Conservation (phyloP, 2,329 filamentous ascomycete genomes). For the Phyllosticta paracitricarpa region DNA sequence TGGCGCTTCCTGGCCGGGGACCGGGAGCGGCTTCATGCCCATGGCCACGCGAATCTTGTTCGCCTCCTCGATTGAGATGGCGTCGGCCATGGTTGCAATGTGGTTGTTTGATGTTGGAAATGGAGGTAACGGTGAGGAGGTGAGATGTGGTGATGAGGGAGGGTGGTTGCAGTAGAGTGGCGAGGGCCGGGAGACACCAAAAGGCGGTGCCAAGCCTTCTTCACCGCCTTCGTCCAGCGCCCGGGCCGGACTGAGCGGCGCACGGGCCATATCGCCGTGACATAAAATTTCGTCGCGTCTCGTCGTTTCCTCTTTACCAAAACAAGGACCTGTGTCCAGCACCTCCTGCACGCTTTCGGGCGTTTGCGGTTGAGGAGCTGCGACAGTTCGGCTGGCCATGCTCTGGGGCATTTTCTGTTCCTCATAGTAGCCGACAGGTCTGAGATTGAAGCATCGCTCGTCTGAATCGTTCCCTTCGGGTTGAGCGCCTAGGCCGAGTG, state of each 20-base stretch:
- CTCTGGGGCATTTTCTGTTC: constrained; percentile 79
- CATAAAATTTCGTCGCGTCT: constrained; percentile 27
- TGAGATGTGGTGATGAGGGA: neutral
- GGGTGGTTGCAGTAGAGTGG: neutral
- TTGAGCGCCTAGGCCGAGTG: constrained; percentile 55
- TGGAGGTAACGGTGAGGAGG: constrained; percentile 3
- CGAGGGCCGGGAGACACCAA: neutral
- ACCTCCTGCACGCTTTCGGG: constrained; percentile 50
- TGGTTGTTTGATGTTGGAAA: neutral
- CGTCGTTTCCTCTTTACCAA: constrained; percentile 33
- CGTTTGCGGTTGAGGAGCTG: constrained; percentile 59
- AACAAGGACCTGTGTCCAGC: constrained; percentile 75
- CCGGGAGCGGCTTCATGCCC: constrained; percentile 81
- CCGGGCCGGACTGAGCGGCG: no score
- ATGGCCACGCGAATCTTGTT: constrained; percentile 85
- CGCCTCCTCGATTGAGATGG: constrained; percentile 65
- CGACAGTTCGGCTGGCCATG: constrained; percentile 67
- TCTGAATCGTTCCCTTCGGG: constrained; percentile 50
- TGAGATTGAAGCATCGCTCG: constrained; percentile 53
- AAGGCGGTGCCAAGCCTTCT: constrained; percentile 1
- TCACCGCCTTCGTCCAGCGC: constrained; percentile 6
- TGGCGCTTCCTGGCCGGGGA: constrained; percentile 53
- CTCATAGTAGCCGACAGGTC: constrained; percentile 81
- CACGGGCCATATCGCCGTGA: constrained; percentile 17
- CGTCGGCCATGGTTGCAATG: constrained; percentile 13